Base-by-base conservation (phyloP, 352 stramenopile species). In the Phytopythium delawarense region DNA sequence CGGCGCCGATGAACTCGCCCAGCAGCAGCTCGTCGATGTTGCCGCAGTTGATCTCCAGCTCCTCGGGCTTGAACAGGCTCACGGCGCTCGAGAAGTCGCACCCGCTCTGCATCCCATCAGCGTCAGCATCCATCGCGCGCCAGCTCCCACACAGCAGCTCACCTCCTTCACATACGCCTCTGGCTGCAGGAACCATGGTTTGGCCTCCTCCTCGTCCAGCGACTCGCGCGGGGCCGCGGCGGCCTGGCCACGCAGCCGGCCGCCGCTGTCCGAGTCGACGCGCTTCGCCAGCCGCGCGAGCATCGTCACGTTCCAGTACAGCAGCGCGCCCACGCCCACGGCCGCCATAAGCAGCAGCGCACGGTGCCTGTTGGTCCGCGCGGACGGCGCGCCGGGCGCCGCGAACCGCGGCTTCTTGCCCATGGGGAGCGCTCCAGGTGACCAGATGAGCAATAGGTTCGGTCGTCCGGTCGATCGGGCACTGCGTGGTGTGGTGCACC, bases 1-100 rank as follows among this genome's bases (percentile, higher is more conserved):
- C 83, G 63, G 88, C 70, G 30, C 83, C 83, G 2, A 92, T 59
- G 32, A 74, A 85, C 21, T 90, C 81, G 12, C 68, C 79, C 0
- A 69, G 54, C 11, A 78, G 57, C 34, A 92, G 52, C 48, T 87
- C 46, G 18, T 79, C 61, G 18, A 92, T 84, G 62, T 92, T 92
- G 32, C 34, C 72, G 51, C 83, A 92, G 44, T 89, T 87, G 50
- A 92, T 79, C 58, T 87, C 74, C 21, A 92, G 57, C 35, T 87
- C 54, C 12, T 78, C 66, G 0, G 83, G 83, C 21, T 84, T 74
- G 48, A 92, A 88, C 49, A 77, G 51, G 21, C 61, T 51, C 40
- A 92, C 79, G 2, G 76, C 76, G 15, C 67, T 66, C 2, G 79
- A 88, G 51, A 92, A 89, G 48, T 91, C 81, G 45, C 83, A 92